Conservation (phyloP, 495 filamentous ascomycete genomes). For the Penicillium longicatenatum region DNA sequence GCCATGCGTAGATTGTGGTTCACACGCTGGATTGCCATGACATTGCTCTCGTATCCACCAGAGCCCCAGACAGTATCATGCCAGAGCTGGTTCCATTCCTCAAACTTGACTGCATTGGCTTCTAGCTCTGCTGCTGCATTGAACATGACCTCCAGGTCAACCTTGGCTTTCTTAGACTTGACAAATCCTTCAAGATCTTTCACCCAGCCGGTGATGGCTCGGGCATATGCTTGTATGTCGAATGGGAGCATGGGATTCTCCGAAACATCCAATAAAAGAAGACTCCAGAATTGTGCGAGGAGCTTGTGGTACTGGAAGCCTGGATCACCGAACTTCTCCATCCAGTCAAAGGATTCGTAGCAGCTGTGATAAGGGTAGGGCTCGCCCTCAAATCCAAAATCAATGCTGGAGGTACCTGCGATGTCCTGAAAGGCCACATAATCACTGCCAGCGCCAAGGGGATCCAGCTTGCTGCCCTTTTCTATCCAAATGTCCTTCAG, state of each 20-base stretch:
- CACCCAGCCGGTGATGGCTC: constrained; percentile 60
- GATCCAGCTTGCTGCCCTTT: constrained; percentile 57
- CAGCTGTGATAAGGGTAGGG: constrained; percentile 78
- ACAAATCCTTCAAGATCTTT: constrained; percentile 68
- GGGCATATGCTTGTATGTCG: constrained; percentile 76
- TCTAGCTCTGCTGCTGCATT: constrained; percentile 63
- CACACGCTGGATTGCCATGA: constrained; percentile 61
- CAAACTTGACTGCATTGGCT: constrained; percentile 62
- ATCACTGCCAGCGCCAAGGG: constrained; percentile 80
- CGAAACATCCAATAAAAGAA: constrained; percentile 83
- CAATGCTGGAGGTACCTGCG: constrained; percentile 86
- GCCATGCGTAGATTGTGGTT: constrained; percentile 73
- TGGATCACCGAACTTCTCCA: constrained; percentile 76
- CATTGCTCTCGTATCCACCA: constrained; percentile 69
- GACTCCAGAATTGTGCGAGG: constrained; percentile 74
- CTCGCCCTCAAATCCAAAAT: constrained; percentile 75
- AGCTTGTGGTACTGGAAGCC: constrained; percentile 79
- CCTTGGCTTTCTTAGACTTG: constrained; percentile 49
- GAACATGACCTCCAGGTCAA: constrained; percentile 60
- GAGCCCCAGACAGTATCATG: constrained; percentile 63
- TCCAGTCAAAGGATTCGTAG: constrained; percentile 89
- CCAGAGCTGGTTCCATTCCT: constrained; percentile 74
- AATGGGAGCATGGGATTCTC: constrained; percentile 82
- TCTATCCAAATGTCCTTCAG: constrained; percentile 75
- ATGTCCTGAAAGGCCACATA: constrained; percentile 92